A percentile compares a stretch with the other conserved stretches of the same genome.
phyloP scores from a whole-genome alignment of 2,329 filamentous ascomycete species.

The Bimuria novae-zelandiae region DNA sequence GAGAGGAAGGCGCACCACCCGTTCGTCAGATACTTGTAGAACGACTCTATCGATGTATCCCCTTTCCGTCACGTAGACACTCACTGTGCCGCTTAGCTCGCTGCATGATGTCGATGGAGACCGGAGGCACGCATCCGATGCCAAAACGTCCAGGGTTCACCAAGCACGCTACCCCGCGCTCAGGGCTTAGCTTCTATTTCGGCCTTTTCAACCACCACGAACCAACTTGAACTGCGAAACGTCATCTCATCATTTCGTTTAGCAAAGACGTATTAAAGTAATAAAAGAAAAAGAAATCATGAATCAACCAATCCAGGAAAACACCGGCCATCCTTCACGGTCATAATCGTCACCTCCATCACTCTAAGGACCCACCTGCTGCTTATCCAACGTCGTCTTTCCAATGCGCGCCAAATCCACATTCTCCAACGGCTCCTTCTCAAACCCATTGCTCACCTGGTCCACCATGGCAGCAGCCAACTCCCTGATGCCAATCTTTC shows the following conservation, averaged over 20 bases:
- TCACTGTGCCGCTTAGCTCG: too few species aligned
- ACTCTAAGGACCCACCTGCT: background rate
- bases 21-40: too few species aligned
- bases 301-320: too few species aligned
- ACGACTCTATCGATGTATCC: too few species aligned
- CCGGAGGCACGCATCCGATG: background rate
- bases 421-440: conserved; percentile 11
- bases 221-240: background rate
- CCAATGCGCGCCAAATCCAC: conserved; percentile 4
- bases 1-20: too few species aligned
- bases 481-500: background rate
- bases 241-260: too few species aligned
- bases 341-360: too few species aligned
- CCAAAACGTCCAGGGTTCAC: background rate
- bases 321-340: too few species aligned
- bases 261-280: too few species aligned
- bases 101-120: background rate
- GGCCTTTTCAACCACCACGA: background rate
- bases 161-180: background rate
- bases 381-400: background rate
- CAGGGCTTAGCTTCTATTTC: background rate
- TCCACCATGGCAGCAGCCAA: conserved; percentile 7
- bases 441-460: conserved; percentile 3
- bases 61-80: too few species aligned
- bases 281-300: too few species aligned